Conservation (phyloP, 2,329 filamentous ascomycete genomes). For the Pseudonectria foliicola region DNA sequence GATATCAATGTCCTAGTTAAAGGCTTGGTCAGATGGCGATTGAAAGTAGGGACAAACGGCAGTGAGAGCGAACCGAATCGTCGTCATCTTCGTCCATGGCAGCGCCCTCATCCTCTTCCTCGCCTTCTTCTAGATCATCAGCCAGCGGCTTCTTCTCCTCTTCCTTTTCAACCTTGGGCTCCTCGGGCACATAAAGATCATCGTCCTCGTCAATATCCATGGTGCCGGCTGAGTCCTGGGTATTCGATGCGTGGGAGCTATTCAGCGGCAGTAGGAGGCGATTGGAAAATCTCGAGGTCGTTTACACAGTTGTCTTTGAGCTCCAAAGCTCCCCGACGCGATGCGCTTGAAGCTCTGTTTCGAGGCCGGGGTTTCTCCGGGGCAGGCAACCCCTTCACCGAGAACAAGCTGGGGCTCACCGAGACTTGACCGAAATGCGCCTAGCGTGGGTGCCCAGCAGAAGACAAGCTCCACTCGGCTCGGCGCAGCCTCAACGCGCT, state of each 20-base stretch:
- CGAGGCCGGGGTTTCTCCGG: background rate
- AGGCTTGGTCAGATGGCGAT: slow-evolving; percentile 3
- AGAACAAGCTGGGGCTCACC: slow-evolving; percentile 1
- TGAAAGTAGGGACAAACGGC: background rate
- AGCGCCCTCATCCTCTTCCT: slow-evolving; percentile 55
- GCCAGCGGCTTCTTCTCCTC: slow-evolving; percentile 30
- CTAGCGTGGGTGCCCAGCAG: slow-evolving; percentile 15
- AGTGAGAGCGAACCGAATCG: slow-evolving; percentile 27
- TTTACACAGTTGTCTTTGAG: background rate
- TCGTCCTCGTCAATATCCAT: slow-evolving; percentile 65
- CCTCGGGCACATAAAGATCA: slow-evolving; percentile 59
- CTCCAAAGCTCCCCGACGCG: background rate
- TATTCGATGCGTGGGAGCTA: background rate
- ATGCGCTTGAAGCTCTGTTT: no score
- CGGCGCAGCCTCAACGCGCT: slow-evolving; percentile 10
- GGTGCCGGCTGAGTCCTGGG: slow-evolving; percentile 15
- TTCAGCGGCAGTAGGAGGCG: no score
- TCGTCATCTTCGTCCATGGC: slow-evolving; percentile 55
- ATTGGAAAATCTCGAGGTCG: no score
- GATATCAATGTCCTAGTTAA: slow-evolving; percentile 55
- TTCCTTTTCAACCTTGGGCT: slow-evolving; percentile 34
- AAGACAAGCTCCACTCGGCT: background rate
- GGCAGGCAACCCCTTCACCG: no score
- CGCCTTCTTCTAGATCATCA: slow-evolving; percentile 56
- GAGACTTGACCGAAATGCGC: slow-evolving; percentile 3